Percentiles rank a stretch among this genome's conserved stretches.
Evolutionary conservation across 345 rosid genomes (phyloP).

Genomic region (Microthlaspi erraticum): DNA sequence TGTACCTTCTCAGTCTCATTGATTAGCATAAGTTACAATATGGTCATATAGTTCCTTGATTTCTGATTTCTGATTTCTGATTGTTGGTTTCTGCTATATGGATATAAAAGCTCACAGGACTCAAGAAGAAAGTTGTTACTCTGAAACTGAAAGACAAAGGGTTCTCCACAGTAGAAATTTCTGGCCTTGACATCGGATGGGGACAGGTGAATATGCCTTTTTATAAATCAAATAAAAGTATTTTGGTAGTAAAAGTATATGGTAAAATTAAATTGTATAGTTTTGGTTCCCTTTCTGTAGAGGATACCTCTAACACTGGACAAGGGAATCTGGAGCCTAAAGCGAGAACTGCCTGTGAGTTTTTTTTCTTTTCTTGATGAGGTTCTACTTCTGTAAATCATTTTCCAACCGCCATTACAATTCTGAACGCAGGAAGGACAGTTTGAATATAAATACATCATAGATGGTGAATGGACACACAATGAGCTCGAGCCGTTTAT

Average conservation of each 20-base stretch:
- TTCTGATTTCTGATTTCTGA: constrained; percentile 30
- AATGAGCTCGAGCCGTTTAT: constrained; percentile 63
- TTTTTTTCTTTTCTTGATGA: neutral
- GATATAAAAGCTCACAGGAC: constrained; percentile 75
- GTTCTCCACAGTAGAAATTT: constrained; percentile 75
- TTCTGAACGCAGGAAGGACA: constrained; percentile 73
- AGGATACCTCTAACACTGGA: constrained; percentile 74
- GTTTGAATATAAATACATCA: constrained; percentile 89
- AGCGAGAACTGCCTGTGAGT: constrained; percentile 76
- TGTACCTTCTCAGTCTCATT: constrained; percentile 22
- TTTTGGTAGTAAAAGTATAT: neutral
- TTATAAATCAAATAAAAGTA: neutral
- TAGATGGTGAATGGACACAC: constrained; percentile 81
- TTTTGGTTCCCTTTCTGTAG: constrained; percentile 45
- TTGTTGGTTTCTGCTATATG: constrained; percentile 32
- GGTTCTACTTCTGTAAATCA: neutral
- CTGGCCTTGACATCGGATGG: constrained; percentile 99
- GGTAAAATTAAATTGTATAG: neutral
- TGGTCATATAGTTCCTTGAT: constrained; percentile 18
- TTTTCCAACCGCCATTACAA: neutral
- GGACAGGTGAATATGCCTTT: constrained; percentile 66
- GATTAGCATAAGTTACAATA: constrained; percentile 2
- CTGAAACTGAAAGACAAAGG: constrained; percentile 62
- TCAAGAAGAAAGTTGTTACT: constrained; percentile 64
- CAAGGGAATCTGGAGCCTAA: constrained; percentile 64